Percentiles rank a stretch among this genome's conserved stretches.
Evolutionary conservation across 305 asterid genomes (phyloP).

Genomic region (Fraxinus platypoda): DNA sequence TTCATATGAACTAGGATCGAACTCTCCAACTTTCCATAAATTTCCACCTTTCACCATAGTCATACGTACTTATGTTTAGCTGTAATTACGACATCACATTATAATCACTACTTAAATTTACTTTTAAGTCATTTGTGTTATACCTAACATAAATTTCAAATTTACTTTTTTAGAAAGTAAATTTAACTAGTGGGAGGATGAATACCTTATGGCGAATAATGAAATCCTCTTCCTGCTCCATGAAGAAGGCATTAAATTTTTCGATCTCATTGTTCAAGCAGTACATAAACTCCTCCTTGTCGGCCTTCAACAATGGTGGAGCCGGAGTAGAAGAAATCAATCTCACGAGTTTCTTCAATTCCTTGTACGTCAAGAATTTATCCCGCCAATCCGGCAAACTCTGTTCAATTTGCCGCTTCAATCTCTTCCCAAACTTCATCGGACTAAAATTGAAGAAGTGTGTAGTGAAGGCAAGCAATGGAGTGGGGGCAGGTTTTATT

Average conservation of each 20-base stretch:
- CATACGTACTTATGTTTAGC: neutral
- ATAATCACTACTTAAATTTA: neutral
- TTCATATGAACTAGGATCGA: neutral
- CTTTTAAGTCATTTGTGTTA: neutral
- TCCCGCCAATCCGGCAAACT: conserved; percentile 80
- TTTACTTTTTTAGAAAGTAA: neutral
- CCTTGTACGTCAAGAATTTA: conserved; percentile 73
- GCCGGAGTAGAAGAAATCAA: conserved; percentile 39
- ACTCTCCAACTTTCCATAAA: neutral
- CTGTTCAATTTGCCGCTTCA: conserved; percentile 71
- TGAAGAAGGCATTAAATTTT: conserved; percentile 77
- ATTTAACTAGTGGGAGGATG: neutral
- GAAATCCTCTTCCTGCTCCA: conserved; percentile 95
- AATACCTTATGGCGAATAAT: conserved; percentile 77
- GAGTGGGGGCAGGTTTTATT: conserved; percentile 35
- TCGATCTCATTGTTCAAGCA: conserved; percentile 80
- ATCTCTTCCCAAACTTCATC: conserved; percentile 92
- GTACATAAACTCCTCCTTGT: conserved; percentile 43
- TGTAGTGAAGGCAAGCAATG: neutral
- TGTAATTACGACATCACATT: neutral
- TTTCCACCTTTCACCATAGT: neutral
- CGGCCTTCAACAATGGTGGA: conserved; percentile 21
- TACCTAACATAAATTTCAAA: neutral
- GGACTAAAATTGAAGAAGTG: conserved; percentile 6
- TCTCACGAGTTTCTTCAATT: conserved; percentile 64